Base-by-base conservation (phyloP, 1,139 yeast genomes). In the Suhomyces choctaworum region DNA sequence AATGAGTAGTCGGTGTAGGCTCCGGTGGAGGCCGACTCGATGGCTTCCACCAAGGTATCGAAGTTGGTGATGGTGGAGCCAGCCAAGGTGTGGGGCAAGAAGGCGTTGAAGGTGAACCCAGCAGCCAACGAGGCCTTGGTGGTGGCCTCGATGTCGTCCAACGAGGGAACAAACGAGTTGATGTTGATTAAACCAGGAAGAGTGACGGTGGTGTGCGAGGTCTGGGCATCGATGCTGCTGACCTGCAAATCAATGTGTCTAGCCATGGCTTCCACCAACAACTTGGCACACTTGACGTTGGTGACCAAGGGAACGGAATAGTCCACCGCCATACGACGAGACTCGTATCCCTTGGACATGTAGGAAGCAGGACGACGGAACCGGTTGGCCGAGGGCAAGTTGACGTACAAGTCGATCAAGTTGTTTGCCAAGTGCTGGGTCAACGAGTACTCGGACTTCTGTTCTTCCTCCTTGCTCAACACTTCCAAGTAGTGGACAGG, bases 261-360 rank as follows among this genome's bases (percentile, higher is more conserved):
- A 15, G 95, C 76, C 51, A 94, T 67, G 12, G 98, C 98, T 68
- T 92, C 97, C 50, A 92, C 83, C 65, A 94, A 76, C 51, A 94
- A 74, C 69, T 94, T 94, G 46, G 99, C 99, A 72, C 92, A 82
- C 70, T 94, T 94, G 51, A 92, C 98, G 60, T 94, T 94, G 49
- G 99, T 92, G 34, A 94, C 96, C 63, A 94, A 76, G 35, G 99
- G 99, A 60, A 94, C 87, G 36, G 97, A 90, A 62, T 87, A 94
- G 66, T 94, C 99, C 49, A 94, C 97, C 50, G 99, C 98, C 97
- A 94, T 86, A 75, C 99, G 94, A 76, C 99, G 95, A 37, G 97
- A 87, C 66, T 81, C 83, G 76, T 94, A 94, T 63, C 98, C 99
- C 72, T 87, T 89, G 23, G 96, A 87, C 78, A 92, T 89, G 68